A percentile compares a stretch with the other conserved stretches of the same genome.
These are phyloP conservation scores for Penicillium sp. DNA, from an alignment of 2,329 filamentous ascomycete genomes.

Conservation along the genomic window DNA sequence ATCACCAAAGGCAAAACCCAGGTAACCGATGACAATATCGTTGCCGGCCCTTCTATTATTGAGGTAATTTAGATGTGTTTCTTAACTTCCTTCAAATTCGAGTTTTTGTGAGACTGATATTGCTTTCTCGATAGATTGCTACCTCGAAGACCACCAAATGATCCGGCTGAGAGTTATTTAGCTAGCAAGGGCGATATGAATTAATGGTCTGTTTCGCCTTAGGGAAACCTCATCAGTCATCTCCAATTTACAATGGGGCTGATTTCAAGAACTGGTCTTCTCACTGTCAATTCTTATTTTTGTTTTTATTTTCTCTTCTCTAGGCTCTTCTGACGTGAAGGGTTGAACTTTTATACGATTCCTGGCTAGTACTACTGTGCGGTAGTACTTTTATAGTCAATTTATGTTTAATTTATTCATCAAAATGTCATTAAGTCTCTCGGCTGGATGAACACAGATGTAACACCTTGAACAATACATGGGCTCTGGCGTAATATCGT, in stretches of 20 bases:
- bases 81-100: background rate
- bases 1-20: constrained; percentile 25
- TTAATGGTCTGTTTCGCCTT: background rate
- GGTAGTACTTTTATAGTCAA: background rate
- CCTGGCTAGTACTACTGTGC: background rate
- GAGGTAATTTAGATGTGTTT: constrained; percentile 23
- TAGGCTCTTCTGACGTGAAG: background rate
- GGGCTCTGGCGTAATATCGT: too few relatives aligned
- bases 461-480: too few relatives aligned
- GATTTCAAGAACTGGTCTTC: background rate
- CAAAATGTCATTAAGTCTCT: too few relatives aligned
- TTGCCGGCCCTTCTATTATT: constrained; percentile 35
- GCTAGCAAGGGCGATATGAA: background rate
- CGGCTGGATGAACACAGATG: too few relatives aligned
- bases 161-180: background rate
- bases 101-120: background rate
- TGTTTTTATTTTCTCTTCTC: background rate
- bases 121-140: background rate
- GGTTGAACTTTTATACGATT: background rate
- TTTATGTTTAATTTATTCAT: too few relatives aligned
- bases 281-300: background rate
- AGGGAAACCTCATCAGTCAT: background rate
- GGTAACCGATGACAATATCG: constrained; percentile 29
- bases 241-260: background rate
- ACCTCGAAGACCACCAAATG: background rate